Base-by-base conservation (phyloP, 1,284 basidiomycete genomes). In the Chalciporus sp. region DNA sequence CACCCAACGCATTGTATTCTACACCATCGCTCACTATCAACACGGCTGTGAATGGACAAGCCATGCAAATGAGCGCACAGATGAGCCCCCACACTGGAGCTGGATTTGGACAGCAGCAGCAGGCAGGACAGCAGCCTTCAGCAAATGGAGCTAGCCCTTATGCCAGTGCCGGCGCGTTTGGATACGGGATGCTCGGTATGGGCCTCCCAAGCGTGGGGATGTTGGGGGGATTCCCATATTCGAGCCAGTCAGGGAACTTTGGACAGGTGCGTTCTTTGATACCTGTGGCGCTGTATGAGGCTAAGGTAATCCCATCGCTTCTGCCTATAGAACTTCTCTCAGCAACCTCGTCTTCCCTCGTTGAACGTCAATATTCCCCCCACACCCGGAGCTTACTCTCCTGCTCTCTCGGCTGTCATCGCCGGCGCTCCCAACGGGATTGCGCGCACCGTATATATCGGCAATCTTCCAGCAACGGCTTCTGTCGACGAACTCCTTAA, bases 401-500 rank as follows among this genome's bases (percentile, higher is more conserved):
- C 89, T n/a, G 86, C 83, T 7, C 76, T 89, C 41, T 77, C 73
- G 1, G 85, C 84, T 1, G 82, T 86, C 2, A 84, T 88, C 1
- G 83, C 84, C 35, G 82, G 84, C 2, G 80, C 82, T 19, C 79
- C 78, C 49, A 87, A 84, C 61, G 72, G 76, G n/a, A 84, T 83
- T 1, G 92, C 90, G 9, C 90, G 96, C 54, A 99, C 97, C 0
- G 95, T 99, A 47, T 99, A 98, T 72, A 90, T 99, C 55, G 97
- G 96, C 61, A 98, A 97, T 74, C 83, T 99, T 41, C 96, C 96
- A 14, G 81, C 91, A n/a, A 94, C 94, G 20, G 95, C 96, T 0
- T 95, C 94, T 7, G 95, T 98, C 54, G 95, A 98, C 69, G 96
- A 99, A 72, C 85, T 99, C 26, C 88, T 98, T 66, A 98, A 95